These are phyloP conservation scores for Metschnikowia orientalis DNA, from an alignment of 805 yeast species.

Conservation along the genomic window DNA sequence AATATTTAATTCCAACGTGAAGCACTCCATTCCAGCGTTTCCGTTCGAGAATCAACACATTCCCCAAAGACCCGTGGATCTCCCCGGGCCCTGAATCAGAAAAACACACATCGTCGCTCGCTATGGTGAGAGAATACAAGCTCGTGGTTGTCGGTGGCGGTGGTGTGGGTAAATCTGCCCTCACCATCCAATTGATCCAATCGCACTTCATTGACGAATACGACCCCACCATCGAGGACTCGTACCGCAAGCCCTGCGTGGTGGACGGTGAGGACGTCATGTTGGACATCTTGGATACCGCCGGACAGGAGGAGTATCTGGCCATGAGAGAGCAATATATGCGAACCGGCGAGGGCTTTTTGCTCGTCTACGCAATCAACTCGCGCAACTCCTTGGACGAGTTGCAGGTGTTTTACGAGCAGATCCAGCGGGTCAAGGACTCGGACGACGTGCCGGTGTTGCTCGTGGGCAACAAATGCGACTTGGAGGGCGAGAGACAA, in stretches of 20 bases:
- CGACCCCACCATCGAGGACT: conserved; percentile 96
- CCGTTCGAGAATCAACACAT: too few species aligned
- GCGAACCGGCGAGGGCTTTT: conserved; percentile 93
- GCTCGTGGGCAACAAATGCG: conserved; percentile 77
- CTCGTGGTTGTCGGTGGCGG: conserved; percentile 98
- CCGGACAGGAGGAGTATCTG: conserved; percentile 95
- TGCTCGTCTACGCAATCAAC: conserved; percentile 84
- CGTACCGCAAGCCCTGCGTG: conserved; percentile 81
- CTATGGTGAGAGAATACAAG: conserved; percentile 69
- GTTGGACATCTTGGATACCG: conserved; percentile 89
- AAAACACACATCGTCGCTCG: too few species aligned
- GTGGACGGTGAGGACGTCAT: conserved; percentile 64
- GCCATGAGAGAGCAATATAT: conserved; percentile 86
- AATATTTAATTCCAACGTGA: too few species aligned
- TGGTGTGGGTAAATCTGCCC: conserved; percentile 96
- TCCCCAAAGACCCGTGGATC: too few species aligned
- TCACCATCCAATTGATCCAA: conserved; percentile 92
- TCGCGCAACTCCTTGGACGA: conserved; percentile 83
- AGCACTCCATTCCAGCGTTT: too few species aligned
- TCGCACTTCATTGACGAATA: conserved; percentile 95
- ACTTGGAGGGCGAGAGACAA: conserved; percentile 70
- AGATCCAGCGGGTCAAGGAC: conserved; percentile 74
- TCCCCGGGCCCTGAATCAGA: too few species aligned
- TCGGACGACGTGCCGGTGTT: conserved; percentile 68
- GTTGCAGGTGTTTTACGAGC: conserved; percentile 71